These are phyloP conservation scores for Medicago ruthenica DNA, from an alignment of 306 rosid species.

Conservation along the genomic window DNA sequence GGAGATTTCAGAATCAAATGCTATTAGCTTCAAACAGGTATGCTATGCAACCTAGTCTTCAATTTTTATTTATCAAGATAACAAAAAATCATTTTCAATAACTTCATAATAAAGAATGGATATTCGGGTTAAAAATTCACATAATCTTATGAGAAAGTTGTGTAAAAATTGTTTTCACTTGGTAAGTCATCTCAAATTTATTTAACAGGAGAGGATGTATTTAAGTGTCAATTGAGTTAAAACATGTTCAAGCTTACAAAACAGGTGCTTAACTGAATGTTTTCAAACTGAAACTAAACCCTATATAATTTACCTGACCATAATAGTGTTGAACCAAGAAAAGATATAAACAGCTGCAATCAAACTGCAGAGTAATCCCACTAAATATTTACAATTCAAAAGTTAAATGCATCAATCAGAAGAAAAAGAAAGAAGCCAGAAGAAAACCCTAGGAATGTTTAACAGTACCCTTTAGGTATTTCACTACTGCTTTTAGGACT, in stretches of 20 bases:
- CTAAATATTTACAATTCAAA: constrained; percentile 46
- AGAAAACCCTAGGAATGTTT: background rate
- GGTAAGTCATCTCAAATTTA: background rate
- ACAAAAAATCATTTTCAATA: no score
- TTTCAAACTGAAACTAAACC: constrained; percentile 8
- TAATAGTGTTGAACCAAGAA: background rate
- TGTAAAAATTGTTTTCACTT: background rate
- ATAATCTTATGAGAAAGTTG: background rate
- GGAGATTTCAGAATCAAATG: background rate
- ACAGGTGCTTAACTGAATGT: background rate
- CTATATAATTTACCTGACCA: constrained; percentile 23
- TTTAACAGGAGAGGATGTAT: background rate
- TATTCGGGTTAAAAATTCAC: background rate
- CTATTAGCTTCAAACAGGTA: background rate
- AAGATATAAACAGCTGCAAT: background rate
- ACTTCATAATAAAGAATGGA: no score
- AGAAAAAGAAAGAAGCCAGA: background rate
- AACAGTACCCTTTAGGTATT: constrained; percentile 14
- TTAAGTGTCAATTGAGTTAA: background rate
- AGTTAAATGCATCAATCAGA: constrained; percentile 18
- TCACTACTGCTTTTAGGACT: constrained; percentile 15
- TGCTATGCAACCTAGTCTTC: background rate
- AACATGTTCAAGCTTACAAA: constrained; percentile 13
- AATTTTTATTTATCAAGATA: background rate
- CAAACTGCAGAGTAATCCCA: constrained; percentile 21